A percentile compares a stretch with the other conserved stretches of the same genome.
Conservation (phyloP, 345 rosid species). For the Gossypium rotundifolium region DNA sequence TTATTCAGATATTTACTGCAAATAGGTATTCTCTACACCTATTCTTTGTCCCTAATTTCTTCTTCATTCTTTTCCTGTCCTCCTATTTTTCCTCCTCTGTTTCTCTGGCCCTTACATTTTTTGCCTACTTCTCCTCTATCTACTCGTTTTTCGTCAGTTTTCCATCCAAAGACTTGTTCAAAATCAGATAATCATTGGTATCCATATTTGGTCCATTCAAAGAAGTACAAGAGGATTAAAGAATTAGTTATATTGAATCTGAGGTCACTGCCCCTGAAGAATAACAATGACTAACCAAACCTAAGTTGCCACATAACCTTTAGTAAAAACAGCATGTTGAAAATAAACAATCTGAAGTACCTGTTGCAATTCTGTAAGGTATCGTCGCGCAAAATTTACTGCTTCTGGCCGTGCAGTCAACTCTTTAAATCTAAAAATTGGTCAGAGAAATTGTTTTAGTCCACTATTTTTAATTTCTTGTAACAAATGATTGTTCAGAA, state of each 20-base stretch:
- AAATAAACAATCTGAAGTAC: slow-evolving; percentile 9
- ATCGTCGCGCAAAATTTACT: slow-evolving; percentile 47
- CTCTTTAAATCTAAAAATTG: slow-evolving; percentile 55
- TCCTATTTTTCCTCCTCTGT: background rate
- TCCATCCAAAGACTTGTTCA: background rate
- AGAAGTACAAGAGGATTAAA: background rate
- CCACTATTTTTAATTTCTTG: background rate
- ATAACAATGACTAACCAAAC: background rate
- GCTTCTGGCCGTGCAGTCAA: slow-evolving; percentile 79
- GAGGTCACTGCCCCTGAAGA: background rate
- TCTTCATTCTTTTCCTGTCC: background rate
- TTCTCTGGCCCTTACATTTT: background rate
- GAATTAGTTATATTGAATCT: background rate
- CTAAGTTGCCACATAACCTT: background rate
- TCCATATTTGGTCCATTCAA: background rate
- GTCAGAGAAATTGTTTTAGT: background rate
- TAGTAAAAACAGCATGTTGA: background rate
- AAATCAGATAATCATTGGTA: background rate
- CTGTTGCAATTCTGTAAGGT: slow-evolving; percentile 51
- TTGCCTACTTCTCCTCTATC: too few species aligned
- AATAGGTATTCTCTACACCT: background rate
- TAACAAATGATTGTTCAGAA: background rate
- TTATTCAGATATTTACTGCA: background rate
- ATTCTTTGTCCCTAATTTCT: background rate
- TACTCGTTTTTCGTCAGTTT: background rate